Percentiles rank a stretch among this genome's conserved stretches.
Evolutionary conservation across 371 early-diverging fungal species (phyloP).

Genomic region (Chytridium lagenaria): DNA sequence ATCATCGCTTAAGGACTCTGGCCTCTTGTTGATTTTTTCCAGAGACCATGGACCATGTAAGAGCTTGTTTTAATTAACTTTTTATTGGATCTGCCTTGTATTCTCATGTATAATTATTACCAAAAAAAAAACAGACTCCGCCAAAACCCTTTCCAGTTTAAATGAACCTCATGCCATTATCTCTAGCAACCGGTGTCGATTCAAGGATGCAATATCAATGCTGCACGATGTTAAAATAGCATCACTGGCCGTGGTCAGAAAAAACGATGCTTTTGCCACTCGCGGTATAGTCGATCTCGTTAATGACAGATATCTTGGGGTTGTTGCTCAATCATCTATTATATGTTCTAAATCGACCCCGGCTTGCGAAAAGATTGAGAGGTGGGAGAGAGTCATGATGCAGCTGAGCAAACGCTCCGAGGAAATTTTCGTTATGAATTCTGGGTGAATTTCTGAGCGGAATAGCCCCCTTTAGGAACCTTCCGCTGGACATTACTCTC

Average conservation of each 20-base stretch:
- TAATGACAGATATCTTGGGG: conserved; percentile 7
- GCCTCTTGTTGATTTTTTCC: neutral
- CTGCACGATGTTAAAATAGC: neutral
- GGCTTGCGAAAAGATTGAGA: neutral
- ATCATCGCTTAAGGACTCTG: neutral
- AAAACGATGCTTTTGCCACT: neutral
- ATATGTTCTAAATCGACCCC: neutral
- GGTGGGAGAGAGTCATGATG: neutral
- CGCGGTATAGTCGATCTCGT: neutral
- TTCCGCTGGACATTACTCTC: neutral
- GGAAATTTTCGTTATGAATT: too few relatives aligned
- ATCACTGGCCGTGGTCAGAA: neutral
- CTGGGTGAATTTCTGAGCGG: too few relatives aligned
- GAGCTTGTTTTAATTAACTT: neutral
- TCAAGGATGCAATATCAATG: neutral
- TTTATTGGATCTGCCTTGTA: too few relatives aligned
- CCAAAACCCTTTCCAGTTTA: neutral
- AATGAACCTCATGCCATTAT: neutral
- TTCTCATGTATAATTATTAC: neutral
- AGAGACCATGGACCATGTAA: neutral
- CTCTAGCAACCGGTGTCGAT: neutral
- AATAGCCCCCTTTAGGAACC: neutral
- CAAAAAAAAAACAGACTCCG: too few relatives aligned
- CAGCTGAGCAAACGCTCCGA: too few relatives aligned
- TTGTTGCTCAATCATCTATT: neutral